Evolutionary conservation across 306 rosid species (phyloP).

Genomic region (Heteromeles arbutifolia): DNA sequence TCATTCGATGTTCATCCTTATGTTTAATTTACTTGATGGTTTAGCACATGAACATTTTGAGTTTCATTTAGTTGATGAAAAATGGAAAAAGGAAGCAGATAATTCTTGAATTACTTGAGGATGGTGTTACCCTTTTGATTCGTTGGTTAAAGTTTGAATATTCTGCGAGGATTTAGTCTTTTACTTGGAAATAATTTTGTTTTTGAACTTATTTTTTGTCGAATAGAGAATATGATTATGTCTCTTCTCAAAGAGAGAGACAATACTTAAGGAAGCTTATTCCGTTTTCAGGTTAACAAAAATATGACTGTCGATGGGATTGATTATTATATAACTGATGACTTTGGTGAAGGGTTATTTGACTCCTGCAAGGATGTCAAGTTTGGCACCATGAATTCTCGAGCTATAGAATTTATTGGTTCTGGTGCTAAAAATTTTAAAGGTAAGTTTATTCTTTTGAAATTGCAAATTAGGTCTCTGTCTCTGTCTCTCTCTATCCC

Average conservation of each 20-base stretch:
- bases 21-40: not conserved
- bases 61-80: not conserved
- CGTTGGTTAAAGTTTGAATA: constrained; percentile 10
- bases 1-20: not conserved
- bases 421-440: constrained; percentile 77
- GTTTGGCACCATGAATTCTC: constrained; percentile 85
- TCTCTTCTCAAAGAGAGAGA: not conserved
- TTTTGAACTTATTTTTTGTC: not conserved
- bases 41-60: not conserved
- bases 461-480: constrained; percentile 14
- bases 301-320: constrained; percentile 80
- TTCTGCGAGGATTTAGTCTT: not conserved
- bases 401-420: constrained; percentile 74
- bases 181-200: not conserved
- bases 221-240: not conserved
- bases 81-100: not conserved
- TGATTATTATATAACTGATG: constrained; percentile 63
- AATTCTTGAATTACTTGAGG: not conserved
- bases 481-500: not conserved
- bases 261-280: constrained; percentile 7
- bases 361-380: constrained; percentile 96
- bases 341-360: constrained; percentile 89
- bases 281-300: constrained; percentile 55
- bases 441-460: constrained; percentile 47
- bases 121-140: not conserved